Evolutionary conservation across 768 basidiomycete species (phyloP).

Genomic region (Suillus sp.): DNA sequence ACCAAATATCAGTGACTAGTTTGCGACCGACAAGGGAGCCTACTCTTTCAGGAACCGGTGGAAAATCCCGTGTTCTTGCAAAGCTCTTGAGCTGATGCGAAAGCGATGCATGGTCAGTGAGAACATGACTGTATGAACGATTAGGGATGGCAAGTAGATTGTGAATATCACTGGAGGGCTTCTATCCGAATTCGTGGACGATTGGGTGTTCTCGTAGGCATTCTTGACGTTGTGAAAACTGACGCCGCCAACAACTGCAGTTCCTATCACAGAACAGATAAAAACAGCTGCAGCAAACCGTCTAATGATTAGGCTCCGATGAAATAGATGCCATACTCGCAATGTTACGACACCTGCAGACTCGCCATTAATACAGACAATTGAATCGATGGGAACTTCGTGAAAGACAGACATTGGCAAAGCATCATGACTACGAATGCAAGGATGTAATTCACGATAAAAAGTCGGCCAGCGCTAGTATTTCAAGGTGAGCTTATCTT

Average conservation of each 20-base stretch:
- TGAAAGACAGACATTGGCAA: slow-evolving; percentile 21
- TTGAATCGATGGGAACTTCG: neutral
- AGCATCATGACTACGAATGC: slow-evolving; percentile 5
- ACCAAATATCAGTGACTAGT: neutral
- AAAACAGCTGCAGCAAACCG: slow-evolving; percentile 3
- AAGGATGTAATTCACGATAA: neutral
- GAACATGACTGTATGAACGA: slow-evolving; percentile 21
- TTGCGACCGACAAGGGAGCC: neutral
- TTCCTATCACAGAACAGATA: neutral
- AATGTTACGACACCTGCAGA: slow-evolving; percentile 17
- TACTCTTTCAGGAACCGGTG: slow-evolving; percentile 25
- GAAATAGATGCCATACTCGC: slow-evolving; percentile 27
- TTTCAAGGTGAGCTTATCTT: neutral
- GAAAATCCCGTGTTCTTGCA: slow-evolving; percentile 15
- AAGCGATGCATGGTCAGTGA: slow-evolving; percentile 22
- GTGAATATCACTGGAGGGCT: neutral
- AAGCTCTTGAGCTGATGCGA: neutral
- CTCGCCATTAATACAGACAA: neutral
- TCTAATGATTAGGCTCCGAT: slow-evolving; percentile 7
- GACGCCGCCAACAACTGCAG: neutral
- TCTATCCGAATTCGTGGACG: neutral
- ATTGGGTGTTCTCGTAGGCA: neutral
- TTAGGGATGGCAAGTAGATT: slow-evolving; percentile 20
- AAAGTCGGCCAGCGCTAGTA: neutral
- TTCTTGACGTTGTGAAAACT: neutral